Evolutionary conservation across 352 stramenopile species (phyloP).

Genomic region (Blastocystis sp.): DNA sequence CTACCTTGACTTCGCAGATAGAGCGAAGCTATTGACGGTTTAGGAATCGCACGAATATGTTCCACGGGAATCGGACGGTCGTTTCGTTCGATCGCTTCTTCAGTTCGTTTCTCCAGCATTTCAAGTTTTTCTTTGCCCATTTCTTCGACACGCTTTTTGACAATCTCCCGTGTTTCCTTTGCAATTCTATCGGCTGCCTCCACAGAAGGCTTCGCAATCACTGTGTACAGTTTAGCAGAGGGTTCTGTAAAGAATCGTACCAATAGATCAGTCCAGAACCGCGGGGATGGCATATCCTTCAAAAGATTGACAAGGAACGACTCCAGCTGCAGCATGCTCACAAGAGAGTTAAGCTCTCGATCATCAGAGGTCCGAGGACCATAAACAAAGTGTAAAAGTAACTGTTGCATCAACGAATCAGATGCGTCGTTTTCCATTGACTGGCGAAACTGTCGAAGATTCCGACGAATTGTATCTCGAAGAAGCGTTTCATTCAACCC

Average conservation of each 20-base stretch:
- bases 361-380: background rate
- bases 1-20: background rate
- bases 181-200: background rate
- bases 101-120: background rate
- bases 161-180: background rate
- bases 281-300: background rate
- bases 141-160: background rate
- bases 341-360: background rate
- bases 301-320: background rate
- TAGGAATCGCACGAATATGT: background rate
- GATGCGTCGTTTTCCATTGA: background rate
- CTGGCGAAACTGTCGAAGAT: background rate
- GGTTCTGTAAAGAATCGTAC: background rate
- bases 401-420: background rate
- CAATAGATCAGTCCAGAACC: background rate
- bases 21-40: background rate
- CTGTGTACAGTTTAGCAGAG: background rate
- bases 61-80: background rate
- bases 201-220: background rate
- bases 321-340: background rate
- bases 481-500: background rate
- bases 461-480: background rate
- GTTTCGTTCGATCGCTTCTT: background rate
- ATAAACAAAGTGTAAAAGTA: conserved; percentile 18
- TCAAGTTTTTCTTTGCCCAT: background rate